Evolutionary conservation across 208 protist genomes (phyloP).

Genomic region (Entamoeba moshkovskii): DNA sequence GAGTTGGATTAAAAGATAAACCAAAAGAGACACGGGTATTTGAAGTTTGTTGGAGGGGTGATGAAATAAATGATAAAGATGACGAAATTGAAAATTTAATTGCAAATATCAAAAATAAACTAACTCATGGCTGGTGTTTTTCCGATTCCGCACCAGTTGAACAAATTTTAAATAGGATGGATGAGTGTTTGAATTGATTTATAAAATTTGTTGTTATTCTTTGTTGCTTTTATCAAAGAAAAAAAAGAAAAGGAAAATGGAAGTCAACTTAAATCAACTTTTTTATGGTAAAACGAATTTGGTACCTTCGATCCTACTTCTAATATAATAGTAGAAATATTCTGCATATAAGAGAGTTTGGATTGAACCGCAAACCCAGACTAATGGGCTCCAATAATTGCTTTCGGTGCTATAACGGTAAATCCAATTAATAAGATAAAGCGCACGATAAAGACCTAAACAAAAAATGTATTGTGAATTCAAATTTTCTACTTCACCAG

Average conservation of each 20-base stretch:
- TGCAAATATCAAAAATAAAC: no score
- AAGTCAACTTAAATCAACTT: background rate
- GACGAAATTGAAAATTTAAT: no score
- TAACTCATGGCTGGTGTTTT: no score
- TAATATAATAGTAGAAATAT: constrained; percentile 23
- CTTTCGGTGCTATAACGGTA: background rate
- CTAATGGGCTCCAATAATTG: background rate
- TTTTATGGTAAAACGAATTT: background rate
- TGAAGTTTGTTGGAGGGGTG: no score
- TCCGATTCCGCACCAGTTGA: no score
- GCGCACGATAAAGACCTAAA: constrained; percentile 51
- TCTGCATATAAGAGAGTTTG: constrained; percentile 15
- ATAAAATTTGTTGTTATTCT: no score
- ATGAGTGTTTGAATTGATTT: no score
- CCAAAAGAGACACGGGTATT: no score
- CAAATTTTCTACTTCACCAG: constrained; percentile 47
- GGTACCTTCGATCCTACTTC: background rate
- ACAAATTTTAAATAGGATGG: no score
- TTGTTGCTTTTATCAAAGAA: no score
- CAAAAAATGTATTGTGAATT: constrained; percentile 57
- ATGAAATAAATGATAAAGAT: no score
- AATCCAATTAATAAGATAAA: constrained; percentile 59
- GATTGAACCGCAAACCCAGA: constrained; percentile 11
- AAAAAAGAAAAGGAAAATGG: background rate
- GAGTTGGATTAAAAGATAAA: no score